A percentile compares a stretch with the other conserved stretches of the same genome.
Conservation (phyloP, 805 yeast species). For the Teunomyces lycoperdinae region DNA sequence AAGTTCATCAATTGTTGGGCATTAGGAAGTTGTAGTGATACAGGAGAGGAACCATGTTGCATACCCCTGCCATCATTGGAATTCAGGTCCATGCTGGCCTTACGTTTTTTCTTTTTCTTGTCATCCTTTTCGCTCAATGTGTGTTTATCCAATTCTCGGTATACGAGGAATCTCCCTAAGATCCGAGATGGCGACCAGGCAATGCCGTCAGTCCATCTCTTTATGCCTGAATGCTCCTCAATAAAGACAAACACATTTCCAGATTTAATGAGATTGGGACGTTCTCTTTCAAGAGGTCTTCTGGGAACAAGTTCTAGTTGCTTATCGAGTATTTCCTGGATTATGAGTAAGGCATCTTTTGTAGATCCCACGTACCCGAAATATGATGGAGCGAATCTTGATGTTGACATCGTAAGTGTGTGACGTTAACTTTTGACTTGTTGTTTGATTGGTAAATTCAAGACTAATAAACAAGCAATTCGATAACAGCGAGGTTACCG, state of each 20-base stretch:
- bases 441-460: background rate
- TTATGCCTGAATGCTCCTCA: constrained; percentile 79
- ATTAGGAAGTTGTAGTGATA: constrained; percentile 6
- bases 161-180: constrained; percentile 78
- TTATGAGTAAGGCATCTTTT: constrained; percentile 74
- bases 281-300: constrained; percentile 80
- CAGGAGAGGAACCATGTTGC: constrained; percentile 3
- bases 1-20: constrained; percentile 1
- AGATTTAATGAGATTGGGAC: constrained; percentile 59
- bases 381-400: constrained; percentile 51
- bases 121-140: constrained; percentile 44
- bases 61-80: constrained; percentile 1
- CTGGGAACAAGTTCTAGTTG: constrained; percentile 62
- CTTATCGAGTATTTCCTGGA: constrained; percentile 74
- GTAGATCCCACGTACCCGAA: constrained; percentile 78
- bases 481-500: background rate
- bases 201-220: constrained; percentile 96
- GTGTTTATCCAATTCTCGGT: constrained; percentile 57
- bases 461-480: background rate
- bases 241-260: constrained; percentile 84
- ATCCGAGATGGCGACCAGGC: constrained; percentile 92
- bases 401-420: constrained; percentile 6
- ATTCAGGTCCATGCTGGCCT: constrained; percentile 13
- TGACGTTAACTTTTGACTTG: background rate
- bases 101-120: constrained; percentile 37